These are phyloP conservation scores for Aspergillus luchuensis DNA, from an alignment of 2,329 filamentous ascomycete species.

Conservation along the genomic window DNA sequence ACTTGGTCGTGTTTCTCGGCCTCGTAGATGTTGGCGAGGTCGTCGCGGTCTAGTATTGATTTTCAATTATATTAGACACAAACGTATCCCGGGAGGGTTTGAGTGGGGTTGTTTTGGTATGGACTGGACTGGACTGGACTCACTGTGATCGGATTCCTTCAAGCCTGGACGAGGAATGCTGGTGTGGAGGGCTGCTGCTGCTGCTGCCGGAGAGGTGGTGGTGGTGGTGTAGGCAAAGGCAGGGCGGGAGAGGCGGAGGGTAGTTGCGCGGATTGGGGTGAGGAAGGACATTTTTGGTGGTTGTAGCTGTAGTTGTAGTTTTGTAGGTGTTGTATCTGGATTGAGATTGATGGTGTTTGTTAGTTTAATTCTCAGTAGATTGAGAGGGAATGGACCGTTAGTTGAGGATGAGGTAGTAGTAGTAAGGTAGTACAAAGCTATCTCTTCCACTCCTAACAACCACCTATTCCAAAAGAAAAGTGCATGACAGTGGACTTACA, in stretches of 20 bases:
- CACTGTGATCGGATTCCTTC: constrained; percentile 42
- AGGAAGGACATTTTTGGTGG: constrained; percentile 39
- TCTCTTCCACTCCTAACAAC: no score
- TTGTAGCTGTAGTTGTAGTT: background rate
- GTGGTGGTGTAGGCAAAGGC: background rate
- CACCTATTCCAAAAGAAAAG: no score
- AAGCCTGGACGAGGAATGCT: constrained; percentile 29
- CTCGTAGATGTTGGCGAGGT: constrained; percentile 49
- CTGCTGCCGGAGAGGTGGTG: no score
- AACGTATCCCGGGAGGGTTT: no score
- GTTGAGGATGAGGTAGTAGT: no score
- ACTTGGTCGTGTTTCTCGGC: constrained; percentile 64
- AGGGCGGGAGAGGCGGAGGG: constrained; percentile 17
- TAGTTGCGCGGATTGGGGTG: constrained; percentile 26
- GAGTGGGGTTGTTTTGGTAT: background rate
- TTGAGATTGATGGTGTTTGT: background rate
- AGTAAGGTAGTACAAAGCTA: no score
- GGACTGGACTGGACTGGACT: constrained; percentile 9
- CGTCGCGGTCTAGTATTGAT: constrained; percentile 42
- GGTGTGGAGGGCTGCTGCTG: constrained; percentile 27
- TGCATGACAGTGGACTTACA: no score
- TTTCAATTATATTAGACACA: background rate
- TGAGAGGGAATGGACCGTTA: no score
- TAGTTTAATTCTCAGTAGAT: no score
- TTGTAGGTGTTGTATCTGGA: background rate